Percentiles rank a stretch among this genome's conserved stretches.
These are phyloP conservation scores for Heliamphora pulchella DNA, from an alignment of 179 eudicot genomes.

Conservation along the genomic window DNA sequence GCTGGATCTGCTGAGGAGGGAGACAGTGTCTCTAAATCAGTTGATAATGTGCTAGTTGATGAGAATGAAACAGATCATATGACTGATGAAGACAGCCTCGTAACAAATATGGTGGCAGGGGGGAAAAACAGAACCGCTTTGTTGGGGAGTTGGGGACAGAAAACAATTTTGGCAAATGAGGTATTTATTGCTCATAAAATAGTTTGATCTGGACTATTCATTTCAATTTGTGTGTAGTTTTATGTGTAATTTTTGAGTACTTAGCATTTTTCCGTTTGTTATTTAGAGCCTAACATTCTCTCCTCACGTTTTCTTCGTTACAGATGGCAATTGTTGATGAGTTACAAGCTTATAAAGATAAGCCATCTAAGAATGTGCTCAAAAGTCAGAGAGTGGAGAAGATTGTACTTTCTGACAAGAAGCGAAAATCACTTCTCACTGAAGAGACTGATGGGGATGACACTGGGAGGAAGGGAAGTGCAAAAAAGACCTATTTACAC, in stretches of 20 bases:
- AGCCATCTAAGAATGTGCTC: conserved; percentile 19
- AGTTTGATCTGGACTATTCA: too few species aligned
- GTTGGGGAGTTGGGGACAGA: conserved; percentile 28
- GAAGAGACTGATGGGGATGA: conserved; percentile 23
- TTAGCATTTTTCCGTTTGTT: not conserved
- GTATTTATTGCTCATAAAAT: conserved; percentile 22
- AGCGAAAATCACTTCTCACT: conserved; percentile 36
- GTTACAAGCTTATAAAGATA: conserved; percentile 17
- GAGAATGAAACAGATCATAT: conserved; percentile 27
- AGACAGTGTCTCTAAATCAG: conserved; percentile 9
- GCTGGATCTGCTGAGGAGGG: conserved; percentile 21
- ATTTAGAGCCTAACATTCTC: conserved; percentile 8
- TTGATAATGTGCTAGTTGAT: conserved; percentile 23
- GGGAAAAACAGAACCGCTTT: conserved; percentile 17
- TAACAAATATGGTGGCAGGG: conserved; percentile 44
- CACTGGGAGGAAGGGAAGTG: conserved; percentile 21
- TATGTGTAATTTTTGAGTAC: too few species aligned
- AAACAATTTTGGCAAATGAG: conserved; percentile 30
- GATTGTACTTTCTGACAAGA: conserved; percentile 26
- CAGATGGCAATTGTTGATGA: conserved; percentile 31
- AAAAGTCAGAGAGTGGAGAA: conserved; percentile 20
- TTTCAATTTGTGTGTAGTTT: too few species aligned
- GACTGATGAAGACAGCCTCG: conserved; percentile 51
- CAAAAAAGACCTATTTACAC: conserved; percentile 18
- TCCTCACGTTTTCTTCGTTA: conserved; percentile 13